These are phyloP conservation scores for Trichomonas vaginalis DNA, from an alignment of 208 protist species.

Conservation along the genomic window DNA sequence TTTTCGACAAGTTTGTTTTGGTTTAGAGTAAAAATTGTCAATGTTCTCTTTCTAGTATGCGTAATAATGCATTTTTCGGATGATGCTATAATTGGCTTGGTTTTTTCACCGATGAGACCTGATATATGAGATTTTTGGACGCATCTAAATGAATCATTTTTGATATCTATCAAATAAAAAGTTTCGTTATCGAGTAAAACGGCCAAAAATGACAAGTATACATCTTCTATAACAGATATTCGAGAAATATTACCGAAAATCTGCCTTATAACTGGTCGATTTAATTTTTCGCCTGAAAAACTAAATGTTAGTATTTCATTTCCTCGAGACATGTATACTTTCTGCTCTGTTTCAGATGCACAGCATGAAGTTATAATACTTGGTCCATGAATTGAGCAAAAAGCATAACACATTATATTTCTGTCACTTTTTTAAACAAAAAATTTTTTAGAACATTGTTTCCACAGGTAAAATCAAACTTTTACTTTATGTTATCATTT, in stretches of 20 bases:
- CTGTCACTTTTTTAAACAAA: too few species aligned
- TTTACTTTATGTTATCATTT: too few species aligned
- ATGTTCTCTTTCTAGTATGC: background rate
- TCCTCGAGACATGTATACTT: background rate
- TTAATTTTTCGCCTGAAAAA: background rate
- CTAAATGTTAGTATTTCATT: background rate
- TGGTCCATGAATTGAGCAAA: background rate
- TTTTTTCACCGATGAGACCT: background rate
- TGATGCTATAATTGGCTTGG: background rate
- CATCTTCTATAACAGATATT: background rate
- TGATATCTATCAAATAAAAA: background rate
- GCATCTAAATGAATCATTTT: background rate
- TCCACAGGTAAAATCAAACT: too few species aligned
- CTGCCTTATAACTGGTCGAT: background rate
- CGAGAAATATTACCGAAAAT: background rate
- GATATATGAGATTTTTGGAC: background rate
- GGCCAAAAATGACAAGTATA: background rate
- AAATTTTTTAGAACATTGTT: too few species aligned
- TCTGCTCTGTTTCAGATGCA: background rate
- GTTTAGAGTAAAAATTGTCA: background rate
- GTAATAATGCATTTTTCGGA: background rate
- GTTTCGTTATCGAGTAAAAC: background rate
- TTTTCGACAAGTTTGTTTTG: background rate
- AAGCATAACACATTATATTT: background rate
- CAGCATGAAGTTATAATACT: background rate